These are phyloP conservation scores for Flaveria sonorensis DNA, from an alignment of 129 eudicot species.

Conservation along the genomic window DNA sequence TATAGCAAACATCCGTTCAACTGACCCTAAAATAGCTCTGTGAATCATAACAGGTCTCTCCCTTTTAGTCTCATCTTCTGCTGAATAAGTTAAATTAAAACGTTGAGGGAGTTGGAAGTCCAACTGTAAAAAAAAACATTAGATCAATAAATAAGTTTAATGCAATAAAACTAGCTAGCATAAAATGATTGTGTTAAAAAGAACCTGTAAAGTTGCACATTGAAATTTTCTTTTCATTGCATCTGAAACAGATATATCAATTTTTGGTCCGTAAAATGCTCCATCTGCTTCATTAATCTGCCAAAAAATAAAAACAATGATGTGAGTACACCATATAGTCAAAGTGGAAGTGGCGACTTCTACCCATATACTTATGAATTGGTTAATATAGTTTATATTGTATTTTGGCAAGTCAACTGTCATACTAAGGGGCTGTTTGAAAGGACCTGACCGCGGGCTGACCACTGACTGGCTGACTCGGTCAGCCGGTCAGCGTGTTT, in stretches of 20 bases:
- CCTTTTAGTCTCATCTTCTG: slow-evolving; percentile 79
- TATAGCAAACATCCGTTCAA: slow-evolving; percentile 96
- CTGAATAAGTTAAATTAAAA: slow-evolving; percentile 74
- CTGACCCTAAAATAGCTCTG: slow-evolving; percentile 91
- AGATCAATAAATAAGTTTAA: background rate
- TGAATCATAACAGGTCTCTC: slow-evolving; percentile 98
- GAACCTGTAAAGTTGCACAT: slow-evolving; percentile 93
- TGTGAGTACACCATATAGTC: background rate
- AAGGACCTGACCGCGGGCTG: too few relatives aligned
- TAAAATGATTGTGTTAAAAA: slow-evolving; percentile 7
- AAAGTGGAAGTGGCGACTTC: background rate
- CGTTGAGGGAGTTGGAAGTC: slow-evolving; percentile 93
- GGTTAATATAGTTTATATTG: background rate
- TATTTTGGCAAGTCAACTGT: background rate
- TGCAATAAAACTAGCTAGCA: background rate
- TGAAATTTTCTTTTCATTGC: slow-evolving; percentile 95
- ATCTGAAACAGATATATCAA: slow-evolving; percentile 92
- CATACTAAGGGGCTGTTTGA: too few relatives aligned
- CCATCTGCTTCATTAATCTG: slow-evolving; percentile 96
- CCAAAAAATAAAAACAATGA: background rate
- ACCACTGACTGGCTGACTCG: too few relatives aligned
- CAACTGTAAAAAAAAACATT: slow-evolving; percentile 53
- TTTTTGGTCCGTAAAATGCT: slow-evolving; percentile 98
- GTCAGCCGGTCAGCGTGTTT: too few relatives aligned
- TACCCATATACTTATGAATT: slow-evolving; percentile 6